Evolutionary conservation across 202 grass and related monocot genomes (phyloP).

Genomic region (Setaria viridis): DNA sequence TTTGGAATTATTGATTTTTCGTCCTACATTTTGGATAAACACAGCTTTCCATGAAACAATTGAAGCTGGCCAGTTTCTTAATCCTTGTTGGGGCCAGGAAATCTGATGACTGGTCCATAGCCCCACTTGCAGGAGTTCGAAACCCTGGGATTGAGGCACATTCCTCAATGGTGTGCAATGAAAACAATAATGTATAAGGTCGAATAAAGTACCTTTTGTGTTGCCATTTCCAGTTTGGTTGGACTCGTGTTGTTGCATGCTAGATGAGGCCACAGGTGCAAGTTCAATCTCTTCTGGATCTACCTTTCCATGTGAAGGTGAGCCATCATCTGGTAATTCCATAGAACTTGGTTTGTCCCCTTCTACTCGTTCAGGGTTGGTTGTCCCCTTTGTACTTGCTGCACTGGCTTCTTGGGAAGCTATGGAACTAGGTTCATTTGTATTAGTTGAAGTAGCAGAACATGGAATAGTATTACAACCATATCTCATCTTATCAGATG

Average conservation of each 20-base stretch:
- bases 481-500: slow-evolving; percentile 41
- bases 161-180: background rate
- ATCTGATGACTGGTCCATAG: background rate
- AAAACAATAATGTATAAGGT: slow-evolving; percentile 3
- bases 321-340: slow-evolving; percentile 14
- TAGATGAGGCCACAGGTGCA: slow-evolving; percentile 22
- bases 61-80: background rate
- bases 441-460: slow-evolving; percentile 28
- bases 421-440: slow-evolving; percentile 49
- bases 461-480: slow-evolving; percentile 17
- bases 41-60: background rate
- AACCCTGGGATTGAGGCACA: background rate
- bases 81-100: background rate
- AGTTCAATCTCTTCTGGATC: slow-evolving; percentile 25
- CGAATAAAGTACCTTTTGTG: slow-evolving; percentile 46
- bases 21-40: background rate
- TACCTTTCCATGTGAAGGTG: slow-evolving; percentile 32
- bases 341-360: slow-evolving; percentile 27
- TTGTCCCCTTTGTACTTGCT: slow-evolving; percentile 43
- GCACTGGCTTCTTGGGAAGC: slow-evolving; percentile 36
- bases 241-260: slow-evolving; percentile 26
- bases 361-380: slow-evolving; percentile 3
- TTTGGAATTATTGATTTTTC: too few species aligned
- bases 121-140: background rate
- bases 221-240: slow-evolving; percentile 38